Evolutionary conservation across 2,329 filamentous ascomycete genomes (phyloP).

Genomic region (Aspergillus clavatus): DNA sequence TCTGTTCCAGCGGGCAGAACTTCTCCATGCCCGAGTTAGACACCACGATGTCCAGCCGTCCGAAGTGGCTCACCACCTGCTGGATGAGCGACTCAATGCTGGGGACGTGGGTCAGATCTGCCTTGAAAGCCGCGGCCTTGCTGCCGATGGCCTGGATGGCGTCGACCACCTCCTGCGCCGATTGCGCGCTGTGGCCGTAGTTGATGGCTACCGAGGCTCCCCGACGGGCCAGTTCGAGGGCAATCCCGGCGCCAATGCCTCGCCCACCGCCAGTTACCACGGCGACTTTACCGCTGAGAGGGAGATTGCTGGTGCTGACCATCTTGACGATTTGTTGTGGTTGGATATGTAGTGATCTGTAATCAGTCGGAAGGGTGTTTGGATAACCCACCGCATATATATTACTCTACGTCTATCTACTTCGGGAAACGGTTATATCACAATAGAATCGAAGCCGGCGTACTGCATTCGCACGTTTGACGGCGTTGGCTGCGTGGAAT

Average conservation of each 20-base stretch:
- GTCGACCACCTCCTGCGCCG: conserved; percentile 62
- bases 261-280: conserved; percentile 35
- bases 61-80: conserved; percentile 58
- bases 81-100: conserved; percentile 62
- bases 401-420: neutral
- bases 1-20: conserved; percentile 42
- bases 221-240: conserved; percentile 37
- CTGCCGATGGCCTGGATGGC: conserved; percentile 61
- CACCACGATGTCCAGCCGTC: conserved; percentile 63
- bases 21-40: conserved; percentile 22
- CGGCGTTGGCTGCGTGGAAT: neutral
- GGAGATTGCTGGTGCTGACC: neutral
- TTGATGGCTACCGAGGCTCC: conserved; percentile 40
- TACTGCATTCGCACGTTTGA: neutral
- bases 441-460: neutral
- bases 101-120: conserved; percentile 61
- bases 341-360: neutral
- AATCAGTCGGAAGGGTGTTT: no score
- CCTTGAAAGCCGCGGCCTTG: conserved; percentile 61
- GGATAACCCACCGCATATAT: no score
- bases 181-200: conserved; percentile 55
- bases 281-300: conserved; percentile 35
- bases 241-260: conserved; percentile 41
- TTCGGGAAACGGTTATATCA: neutral
- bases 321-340: neutral